Percentiles rank a stretch among this genome's conserved stretches.
Conservation (phyloP, 2,329 filamentous ascomycete genomes). For the Trichophyton mentagrophytes region DNA sequence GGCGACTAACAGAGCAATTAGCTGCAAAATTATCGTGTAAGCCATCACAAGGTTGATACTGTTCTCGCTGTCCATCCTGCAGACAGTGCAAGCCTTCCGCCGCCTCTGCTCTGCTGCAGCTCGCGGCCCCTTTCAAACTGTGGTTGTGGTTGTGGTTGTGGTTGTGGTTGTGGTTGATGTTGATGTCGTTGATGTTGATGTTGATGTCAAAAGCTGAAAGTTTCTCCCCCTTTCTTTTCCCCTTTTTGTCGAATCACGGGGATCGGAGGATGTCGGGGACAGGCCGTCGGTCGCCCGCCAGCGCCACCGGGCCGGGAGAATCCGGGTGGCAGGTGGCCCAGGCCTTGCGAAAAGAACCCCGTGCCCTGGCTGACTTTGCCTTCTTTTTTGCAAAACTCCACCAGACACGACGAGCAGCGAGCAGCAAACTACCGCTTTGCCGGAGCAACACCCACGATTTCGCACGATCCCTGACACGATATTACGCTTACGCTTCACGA, state of each 20-base stretch:
- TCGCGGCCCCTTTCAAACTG: too few relatives aligned
- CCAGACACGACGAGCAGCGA: neutral
- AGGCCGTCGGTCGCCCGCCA: neutral
- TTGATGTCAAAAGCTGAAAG: neutral
- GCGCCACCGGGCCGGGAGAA: constrained; percentile 1
- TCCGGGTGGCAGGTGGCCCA: neutral
- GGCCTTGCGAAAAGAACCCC: neutral
- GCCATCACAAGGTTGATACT: neutral
- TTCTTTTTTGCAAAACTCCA: neutral
- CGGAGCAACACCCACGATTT: neutral
- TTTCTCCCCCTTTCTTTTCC: neutral
- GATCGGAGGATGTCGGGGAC: neutral
- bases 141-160: neutral
- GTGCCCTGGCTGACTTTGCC: neutral
- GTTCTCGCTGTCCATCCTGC: neutral
- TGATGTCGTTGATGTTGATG: neutral
- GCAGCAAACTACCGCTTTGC: neutral
- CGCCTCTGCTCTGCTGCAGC: too few relatives aligned
- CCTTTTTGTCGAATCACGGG: neutral
- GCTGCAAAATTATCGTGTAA: neutral
- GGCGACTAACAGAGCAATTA: neutral
- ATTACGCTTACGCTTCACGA: neutral
- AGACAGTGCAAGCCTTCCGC: too few relatives aligned
- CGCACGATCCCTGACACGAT: neutral
- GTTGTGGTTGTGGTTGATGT: neutral